Evolutionary conservation across 305 asterid species (phyloP).

Genomic region (Stenogyne calaminthoides): DNA sequence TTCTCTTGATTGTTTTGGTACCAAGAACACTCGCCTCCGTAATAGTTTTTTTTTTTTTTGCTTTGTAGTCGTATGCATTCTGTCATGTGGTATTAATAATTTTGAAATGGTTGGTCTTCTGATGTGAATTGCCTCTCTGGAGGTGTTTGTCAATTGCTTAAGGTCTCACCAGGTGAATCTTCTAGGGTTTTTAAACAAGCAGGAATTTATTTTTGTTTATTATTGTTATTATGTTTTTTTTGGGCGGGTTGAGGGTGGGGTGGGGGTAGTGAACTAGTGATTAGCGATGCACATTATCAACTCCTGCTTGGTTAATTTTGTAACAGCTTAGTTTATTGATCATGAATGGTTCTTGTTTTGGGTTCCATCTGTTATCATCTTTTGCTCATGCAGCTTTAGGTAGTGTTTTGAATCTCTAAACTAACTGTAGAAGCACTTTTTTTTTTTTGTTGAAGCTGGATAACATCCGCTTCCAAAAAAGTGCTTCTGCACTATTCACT

Average conservation of each 20-base stretch:
- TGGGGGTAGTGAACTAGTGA: neutral
- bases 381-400: neutral
- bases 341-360: neutral
- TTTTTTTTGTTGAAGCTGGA: too few species aligned
- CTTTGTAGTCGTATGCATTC: constrained; percentile 1
- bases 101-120: constrained; percentile 34
- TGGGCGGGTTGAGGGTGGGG: neutral
- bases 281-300: neutral
- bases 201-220: constrained; percentile 20
- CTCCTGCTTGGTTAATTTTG: constrained; percentile 21
- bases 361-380: neutral
- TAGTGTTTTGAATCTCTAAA: too few species aligned
- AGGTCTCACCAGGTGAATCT: constrained; percentile 36
- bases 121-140: constrained; percentile 28
- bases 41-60: neutral
- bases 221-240: neutral
- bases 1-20: constrained; percentile 1
- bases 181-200: constrained; percentile 16
- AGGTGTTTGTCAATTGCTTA: constrained; percentile 36
- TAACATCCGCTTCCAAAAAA: too few species aligned
- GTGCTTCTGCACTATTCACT: too few species aligned
- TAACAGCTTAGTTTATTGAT: constrained; percentile 5
- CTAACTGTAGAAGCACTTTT: too few species aligned
- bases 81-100: neutral
- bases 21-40: neutral